Evolutionary conservation across 352 stramenopile genomes (phyloP).

Genomic region (Globisporangium carolinianum): DNA sequence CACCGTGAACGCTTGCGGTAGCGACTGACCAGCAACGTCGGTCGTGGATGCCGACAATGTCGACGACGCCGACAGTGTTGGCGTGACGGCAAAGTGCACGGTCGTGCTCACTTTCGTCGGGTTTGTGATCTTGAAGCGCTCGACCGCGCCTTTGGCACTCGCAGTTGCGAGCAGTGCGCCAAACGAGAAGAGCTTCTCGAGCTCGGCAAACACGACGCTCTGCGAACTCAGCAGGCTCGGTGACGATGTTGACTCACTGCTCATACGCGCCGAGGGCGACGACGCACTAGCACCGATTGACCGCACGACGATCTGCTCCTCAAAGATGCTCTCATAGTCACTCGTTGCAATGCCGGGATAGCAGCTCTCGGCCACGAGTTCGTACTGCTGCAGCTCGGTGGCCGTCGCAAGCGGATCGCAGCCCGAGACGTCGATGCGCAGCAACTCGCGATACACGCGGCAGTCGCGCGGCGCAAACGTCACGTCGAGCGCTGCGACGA

Average conservation of each 20-base stretch:
- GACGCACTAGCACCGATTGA: constrained; percentile 32
- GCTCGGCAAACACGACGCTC: constrained; percentile 76
- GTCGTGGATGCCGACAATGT: neutral
- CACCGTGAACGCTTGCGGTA: constrained; percentile 69
- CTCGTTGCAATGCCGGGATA: constrained; percentile 87
- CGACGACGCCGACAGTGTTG: neutral
- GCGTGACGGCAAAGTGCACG: constrained; percentile 76
- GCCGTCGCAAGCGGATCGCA: constrained; percentile 25
- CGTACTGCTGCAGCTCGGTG: constrained; percentile 56
- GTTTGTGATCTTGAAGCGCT: constrained; percentile 94
- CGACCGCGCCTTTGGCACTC: constrained; percentile 70
- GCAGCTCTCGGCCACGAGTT: constrained; percentile 90
- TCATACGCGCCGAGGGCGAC: neutral
- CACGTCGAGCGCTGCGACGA: constrained; percentile 63
- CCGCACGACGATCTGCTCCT: constrained; percentile 91
- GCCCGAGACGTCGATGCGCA: constrained; percentile 75
- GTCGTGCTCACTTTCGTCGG: constrained; percentile 91
- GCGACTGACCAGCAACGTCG: neutral
- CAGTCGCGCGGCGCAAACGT: constrained; percentile 77
- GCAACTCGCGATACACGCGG: constrained; percentile 57
- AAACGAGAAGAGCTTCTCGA: constrained; percentile 86
- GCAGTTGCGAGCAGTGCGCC: constrained; percentile 66
- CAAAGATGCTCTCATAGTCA: constrained; percentile 91
- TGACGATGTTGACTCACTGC: neutral
- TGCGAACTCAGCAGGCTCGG: constrained; percentile 26